phyloP scores from a whole-genome alignment of 2,329 filamentous ascomycete species.

The Biscogniauxia sp. region DNA sequence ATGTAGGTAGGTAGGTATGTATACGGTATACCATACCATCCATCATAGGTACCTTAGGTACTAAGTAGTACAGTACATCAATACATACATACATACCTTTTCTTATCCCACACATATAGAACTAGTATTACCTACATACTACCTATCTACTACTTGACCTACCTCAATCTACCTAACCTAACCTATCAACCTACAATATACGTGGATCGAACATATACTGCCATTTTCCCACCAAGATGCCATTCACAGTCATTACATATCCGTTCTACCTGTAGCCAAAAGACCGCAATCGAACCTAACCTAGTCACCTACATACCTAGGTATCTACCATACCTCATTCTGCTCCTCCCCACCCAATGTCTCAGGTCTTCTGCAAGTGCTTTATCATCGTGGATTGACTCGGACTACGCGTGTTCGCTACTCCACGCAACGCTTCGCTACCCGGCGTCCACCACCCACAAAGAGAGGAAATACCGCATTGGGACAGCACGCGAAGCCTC shows the following conservation, averaged over 20 bases:
- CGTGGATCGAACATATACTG: not conserved
- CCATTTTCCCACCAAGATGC: not conserved
- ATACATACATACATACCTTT: too few relatives aligned
- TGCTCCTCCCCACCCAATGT: not conserved
- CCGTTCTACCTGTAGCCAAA: not conserved
- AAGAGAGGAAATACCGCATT: not conserved
- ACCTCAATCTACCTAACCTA: not conserved
- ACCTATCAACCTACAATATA: not conserved
- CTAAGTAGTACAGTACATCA: too few relatives aligned
- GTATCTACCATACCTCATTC: not conserved
- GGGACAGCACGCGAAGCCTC: not conserved
- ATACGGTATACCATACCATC: not conserved
- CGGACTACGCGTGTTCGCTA: not conserved
- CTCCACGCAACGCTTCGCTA: not conserved
- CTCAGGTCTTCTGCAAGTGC: conserved; percentile 1
- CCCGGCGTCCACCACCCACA: not conserved
- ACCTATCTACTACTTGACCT: too few relatives aligned
- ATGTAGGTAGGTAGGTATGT: too few relatives aligned
- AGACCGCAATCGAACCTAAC: not conserved
- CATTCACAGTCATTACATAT: not conserved
- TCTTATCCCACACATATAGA: too few relatives aligned
- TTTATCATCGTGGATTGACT: conserved; percentile 1
- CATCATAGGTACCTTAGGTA: too few relatives aligned
- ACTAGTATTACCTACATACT: too few relatives aligned
- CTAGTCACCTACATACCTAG: too few relatives aligned